Conservation (phyloP, 257 asterid species). For the Fraxinus anomala region DNA sequence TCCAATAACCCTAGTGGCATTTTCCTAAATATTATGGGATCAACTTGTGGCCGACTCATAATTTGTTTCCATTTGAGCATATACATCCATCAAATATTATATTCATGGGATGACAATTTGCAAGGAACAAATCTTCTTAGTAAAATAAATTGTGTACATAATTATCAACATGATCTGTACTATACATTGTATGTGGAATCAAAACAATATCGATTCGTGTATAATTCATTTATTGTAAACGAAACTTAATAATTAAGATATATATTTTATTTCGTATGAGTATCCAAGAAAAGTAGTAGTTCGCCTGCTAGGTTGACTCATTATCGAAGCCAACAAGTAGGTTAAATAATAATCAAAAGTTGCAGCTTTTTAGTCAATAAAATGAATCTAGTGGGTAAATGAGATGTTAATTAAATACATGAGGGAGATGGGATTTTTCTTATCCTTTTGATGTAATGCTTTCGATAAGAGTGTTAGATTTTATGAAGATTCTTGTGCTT, state of each 20-base stretch:
- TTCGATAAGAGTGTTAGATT: not conserved
- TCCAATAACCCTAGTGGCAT: constrained; percentile 4
- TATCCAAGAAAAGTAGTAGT: not conserved
- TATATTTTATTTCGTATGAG: not conserved
- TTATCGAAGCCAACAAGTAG: not conserved
- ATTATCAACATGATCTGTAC: not conserved
- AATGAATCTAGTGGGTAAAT: not conserved
- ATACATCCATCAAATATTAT: not conserved
- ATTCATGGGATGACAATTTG: not conserved
- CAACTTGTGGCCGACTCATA: not conserved
- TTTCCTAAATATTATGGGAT: not conserved
- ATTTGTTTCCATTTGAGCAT: not conserved
- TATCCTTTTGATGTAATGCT: not conserved
- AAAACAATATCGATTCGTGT: not conserved
- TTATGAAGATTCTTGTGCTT: not conserved
- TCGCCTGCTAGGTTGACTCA: not conserved
- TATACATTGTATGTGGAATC: not conserved
- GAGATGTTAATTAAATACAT: not conserved
- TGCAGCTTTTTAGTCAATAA: not conserved
- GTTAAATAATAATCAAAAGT: not conserved
- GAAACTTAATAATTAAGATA: not conserved
- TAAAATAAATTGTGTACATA: not conserved
- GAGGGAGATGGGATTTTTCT: not conserved
- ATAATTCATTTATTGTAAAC: not conserved
- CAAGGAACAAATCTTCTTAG: not conserved